Percentiles rank a stretch among this genome's conserved stretches.
Conservation (phyloP, 1,139 yeast genomes). For the Lodderomyces orthopsilosis region DNA sequence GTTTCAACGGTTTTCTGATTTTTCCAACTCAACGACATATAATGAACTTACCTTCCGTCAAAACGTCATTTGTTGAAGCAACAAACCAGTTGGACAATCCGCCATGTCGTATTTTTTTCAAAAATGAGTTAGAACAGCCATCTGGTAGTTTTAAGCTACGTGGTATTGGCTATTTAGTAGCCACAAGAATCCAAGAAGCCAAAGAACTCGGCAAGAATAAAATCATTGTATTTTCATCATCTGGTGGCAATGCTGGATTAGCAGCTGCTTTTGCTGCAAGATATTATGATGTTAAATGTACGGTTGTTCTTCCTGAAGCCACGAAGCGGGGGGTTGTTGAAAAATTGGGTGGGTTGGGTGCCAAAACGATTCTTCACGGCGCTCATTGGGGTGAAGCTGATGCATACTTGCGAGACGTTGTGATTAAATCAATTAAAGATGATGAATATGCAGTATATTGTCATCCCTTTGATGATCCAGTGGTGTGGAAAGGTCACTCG, state of each 20-base stretch:
- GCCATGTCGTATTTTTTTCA: slow-evolving; percentile 46
- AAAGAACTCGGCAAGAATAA: slow-evolving; percentile 15
- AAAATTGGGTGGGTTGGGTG: slow-evolving; percentile 25
- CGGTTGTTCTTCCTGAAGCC: slow-evolving; percentile 37
- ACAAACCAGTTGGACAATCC: slow-evolving; percentile 27
- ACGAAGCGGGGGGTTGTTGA: slow-evolving; percentile 27
- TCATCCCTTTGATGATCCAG: slow-evolving; percentile 41
- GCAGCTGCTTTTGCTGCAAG: slow-evolving; percentile 42
- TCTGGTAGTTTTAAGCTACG: slow-evolving; percentile 41
- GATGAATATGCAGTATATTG: slow-evolving; percentile 30
- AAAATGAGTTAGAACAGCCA: slow-evolving; percentile 41
- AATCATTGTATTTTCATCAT: slow-evolving; percentile 37
- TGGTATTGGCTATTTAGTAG: slow-evolving; percentile 38
- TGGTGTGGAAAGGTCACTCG: slow-evolving; percentile 42
- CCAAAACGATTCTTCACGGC: slow-evolving; percentile 32
- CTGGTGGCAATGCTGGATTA: slow-evolving; percentile 48
- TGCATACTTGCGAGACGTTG: slow-evolving; percentile 21
- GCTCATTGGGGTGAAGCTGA: slow-evolving; percentile 40
- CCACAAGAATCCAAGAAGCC: slow-evolving; percentile 20
- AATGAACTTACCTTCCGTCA: slow-evolving; percentile 11
- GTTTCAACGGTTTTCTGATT: no score
- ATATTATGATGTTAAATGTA: slow-evolving; percentile 28
- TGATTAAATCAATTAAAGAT: slow-evolving; percentile 18
- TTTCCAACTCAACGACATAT: no score
- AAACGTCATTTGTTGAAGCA: slow-evolving; percentile 39